Evolutionary conservation across 2,329 filamentous ascomycete genomes (phyloP).

Genomic region (Aspergillus terreus): DNA sequence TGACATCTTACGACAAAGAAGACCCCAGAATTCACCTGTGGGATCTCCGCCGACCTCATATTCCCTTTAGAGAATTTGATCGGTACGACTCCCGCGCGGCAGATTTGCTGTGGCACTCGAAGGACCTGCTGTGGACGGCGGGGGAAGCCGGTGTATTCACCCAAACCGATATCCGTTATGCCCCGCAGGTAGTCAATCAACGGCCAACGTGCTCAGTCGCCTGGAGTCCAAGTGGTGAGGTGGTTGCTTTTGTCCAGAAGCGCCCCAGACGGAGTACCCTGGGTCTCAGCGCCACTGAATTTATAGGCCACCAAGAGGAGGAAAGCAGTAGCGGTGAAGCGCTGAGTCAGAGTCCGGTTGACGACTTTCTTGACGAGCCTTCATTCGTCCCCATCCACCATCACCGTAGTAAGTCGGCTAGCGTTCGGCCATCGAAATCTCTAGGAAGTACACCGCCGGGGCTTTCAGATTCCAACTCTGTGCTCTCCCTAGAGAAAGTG

Average conservation of each 20-base stretch:
- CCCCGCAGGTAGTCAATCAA: slow-evolving; percentile 56
- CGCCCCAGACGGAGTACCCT: slow-evolving; percentile 43
- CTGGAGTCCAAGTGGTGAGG: slow-evolving; percentile 56
- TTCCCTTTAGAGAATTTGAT: slow-evolving; percentile 61
- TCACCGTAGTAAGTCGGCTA: slow-evolving; percentile 44
- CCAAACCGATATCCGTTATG: slow-evolving; percentile 60
- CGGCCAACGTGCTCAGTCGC: slow-evolving; percentile 55
- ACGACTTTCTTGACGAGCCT: slow-evolving; percentile 56
- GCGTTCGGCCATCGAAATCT: slow-evolving; percentile 50
- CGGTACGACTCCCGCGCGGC: slow-evolving; percentile 53
- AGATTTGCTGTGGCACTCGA: slow-evolving; percentile 62
- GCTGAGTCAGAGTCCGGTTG: slow-evolving; percentile 51
- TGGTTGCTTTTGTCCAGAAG: slow-evolving; percentile 53
- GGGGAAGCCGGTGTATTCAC: slow-evolving; percentile 59
- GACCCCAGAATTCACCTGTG: slow-evolving; percentile 61
- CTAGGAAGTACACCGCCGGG: slow-evolving; percentile 52
- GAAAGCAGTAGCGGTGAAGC: slow-evolving; percentile 45
- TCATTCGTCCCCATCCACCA: slow-evolving; percentile 49
- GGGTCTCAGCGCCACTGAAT: slow-evolving; percentile 38
- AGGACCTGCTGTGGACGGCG: slow-evolving; percentile 63
- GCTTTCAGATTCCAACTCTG: slow-evolving; percentile 42
- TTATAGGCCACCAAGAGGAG: slow-evolving; percentile 40
- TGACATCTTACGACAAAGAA: slow-evolving; percentile 60
- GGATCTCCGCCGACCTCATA: slow-evolving; percentile 59
- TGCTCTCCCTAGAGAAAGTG: slow-evolving; percentile 51